Evolutionary conservation across 495 filamentous ascomycete genomes (phyloP).

Genomic region (Trichocladium uniseriatum): DNA sequence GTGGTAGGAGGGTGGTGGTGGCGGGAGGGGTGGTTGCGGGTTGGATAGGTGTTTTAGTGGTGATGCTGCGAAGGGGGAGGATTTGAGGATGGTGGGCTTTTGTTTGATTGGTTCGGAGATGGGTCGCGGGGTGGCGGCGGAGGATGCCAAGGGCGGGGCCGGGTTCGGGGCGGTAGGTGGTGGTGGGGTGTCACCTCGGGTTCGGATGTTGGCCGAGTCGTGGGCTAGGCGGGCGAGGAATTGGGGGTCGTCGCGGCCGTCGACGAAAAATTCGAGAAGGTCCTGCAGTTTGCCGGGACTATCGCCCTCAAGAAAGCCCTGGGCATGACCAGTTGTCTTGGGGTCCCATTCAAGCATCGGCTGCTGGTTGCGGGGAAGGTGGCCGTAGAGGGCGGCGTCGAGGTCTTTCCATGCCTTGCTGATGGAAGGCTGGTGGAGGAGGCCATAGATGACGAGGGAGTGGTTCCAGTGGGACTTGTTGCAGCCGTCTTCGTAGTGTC

Average conservation of each 20-base stretch:
- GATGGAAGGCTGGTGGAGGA: conserved; percentile 42
- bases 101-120: conserved; percentile 21
- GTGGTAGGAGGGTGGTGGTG: background rate
- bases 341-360: conserved; percentile 40
- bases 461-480: conserved; percentile 42
- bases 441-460: conserved; percentile 41
- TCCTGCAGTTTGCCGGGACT: conserved; percentile 41
- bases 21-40: conserved; percentile 7
- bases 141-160: conserved; percentile 1
- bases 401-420: conserved; percentile 39
- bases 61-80: too few species aligned
- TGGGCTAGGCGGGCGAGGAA: conserved; percentile 35
- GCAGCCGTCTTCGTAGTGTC: conserved; percentile 40
- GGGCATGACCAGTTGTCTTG: conserved; percentile 36
- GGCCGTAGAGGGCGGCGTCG: conserved; percentile 30
- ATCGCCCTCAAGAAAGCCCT: conserved; percentile 40
- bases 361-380: conserved; percentile 33
- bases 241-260: conserved; percentile 31
- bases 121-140: conserved; percentile 5
- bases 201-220: conserved; percentile 33
- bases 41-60: conserved; percentile 20
- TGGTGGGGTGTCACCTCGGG: conserved; percentile 15
- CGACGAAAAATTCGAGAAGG: conserved; percentile 41
- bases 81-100: conserved; percentile 3
- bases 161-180: background rate